Conservation (phyloP, 169 alveolate species). For the Plasmodium falciparum region DNA sequence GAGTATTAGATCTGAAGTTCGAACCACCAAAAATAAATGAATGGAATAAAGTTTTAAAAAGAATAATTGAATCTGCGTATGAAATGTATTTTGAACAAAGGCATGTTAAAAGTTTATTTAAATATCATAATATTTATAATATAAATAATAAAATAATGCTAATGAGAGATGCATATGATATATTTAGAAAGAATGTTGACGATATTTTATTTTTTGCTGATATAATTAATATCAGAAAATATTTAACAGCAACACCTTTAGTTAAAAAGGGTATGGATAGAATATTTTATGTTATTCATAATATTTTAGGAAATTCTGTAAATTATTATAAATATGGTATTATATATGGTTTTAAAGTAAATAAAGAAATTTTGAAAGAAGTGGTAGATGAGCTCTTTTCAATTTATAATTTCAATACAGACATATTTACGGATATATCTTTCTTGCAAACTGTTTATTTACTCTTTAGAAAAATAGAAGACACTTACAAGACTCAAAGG, state of each 20-base stretch:
- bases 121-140: slow-evolving; percentile 13
- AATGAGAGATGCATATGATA: slow-evolving; percentile 48
- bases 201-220: slow-evolving; percentile 64
- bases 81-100: slow-evolving; percentile 50
- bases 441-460: slow-evolving; percentile 47
- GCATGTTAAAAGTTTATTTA: slow-evolving; percentile 27
- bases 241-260: slow-evolving; percentile 12
- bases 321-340: background rate
- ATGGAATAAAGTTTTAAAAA: slow-evolving; percentile 12
- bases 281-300: slow-evolving; percentile 4
- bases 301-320: background rate
- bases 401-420: slow-evolving; percentile 14
- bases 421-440: slow-evolving; percentile 20
- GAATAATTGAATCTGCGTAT: background rate
- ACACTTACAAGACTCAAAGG: slow-evolving; percentile 18
- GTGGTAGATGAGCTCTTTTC: slow-evolving; percentile 15
- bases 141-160: slow-evolving; percentile 39
- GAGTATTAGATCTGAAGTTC: slow-evolving; percentile 1
- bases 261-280: slow-evolving; percentile 4
- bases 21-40: slow-evolving; percentile 16
- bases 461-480: slow-evolving; percentile 36
- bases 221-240: slow-evolving; percentile 25
- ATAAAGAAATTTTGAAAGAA: slow-evolving; percentile 17
- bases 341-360: slow-evolving; percentile 3
- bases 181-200: slow-evolving; percentile 12